Evolutionary conservation across 2,329 filamentous ascomycete species (phyloP).

Genomic region (Claviceps sp.): DNA sequence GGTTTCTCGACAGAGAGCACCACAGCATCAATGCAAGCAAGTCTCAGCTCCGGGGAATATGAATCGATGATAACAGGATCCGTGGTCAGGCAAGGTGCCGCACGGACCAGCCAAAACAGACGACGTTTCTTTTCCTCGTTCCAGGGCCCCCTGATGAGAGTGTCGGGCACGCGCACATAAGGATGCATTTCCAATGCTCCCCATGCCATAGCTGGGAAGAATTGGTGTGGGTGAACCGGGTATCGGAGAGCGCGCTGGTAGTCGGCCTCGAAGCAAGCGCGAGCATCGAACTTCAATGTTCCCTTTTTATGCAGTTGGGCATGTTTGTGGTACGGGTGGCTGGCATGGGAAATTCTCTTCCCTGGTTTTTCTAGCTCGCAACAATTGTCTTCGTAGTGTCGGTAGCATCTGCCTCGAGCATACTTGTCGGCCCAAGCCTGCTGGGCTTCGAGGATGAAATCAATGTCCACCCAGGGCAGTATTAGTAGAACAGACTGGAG

Average conservation of each 20-base stretch:
- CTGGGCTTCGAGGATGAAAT: too few relatives aligned
- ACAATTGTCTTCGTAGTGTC: too few relatives aligned
- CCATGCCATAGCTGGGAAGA: conserved; percentile 10
- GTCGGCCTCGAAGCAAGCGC: conserved; percentile 23
- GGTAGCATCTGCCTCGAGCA: conserved; percentile 2
- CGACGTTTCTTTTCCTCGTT: conserved; percentile 24
- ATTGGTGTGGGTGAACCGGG: conserved; percentile 7
- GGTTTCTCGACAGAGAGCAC: conserved; percentile 17
- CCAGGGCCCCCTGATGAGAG: conserved; percentile 29
- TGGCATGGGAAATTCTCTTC: too few relatives aligned
- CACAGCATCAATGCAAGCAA: conserved; percentile 23
- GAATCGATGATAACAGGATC: conserved; percentile 8
- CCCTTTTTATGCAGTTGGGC: conserved; percentile 13
- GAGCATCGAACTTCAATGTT: conserved; percentile 18
- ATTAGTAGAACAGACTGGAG: conserved; percentile 29
- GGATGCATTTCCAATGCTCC: conserved; percentile 24
- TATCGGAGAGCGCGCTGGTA: conserved; percentile 16
- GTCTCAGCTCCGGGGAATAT: conserved; percentile 26
- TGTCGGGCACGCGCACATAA: conserved; percentile 24
- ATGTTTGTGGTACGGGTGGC: conserved; percentile 5
- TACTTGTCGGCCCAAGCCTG: too few relatives aligned
- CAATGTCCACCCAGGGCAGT: conserved; percentile 24
- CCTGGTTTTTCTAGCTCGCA: too few relatives aligned
- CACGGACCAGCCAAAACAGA: conserved; percentile 32
- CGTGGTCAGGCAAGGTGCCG: conserved; percentile 20